Conservation (phyloP, 2,329 filamentous ascomycete genomes). For the Colletotrichum sp. region DNA sequence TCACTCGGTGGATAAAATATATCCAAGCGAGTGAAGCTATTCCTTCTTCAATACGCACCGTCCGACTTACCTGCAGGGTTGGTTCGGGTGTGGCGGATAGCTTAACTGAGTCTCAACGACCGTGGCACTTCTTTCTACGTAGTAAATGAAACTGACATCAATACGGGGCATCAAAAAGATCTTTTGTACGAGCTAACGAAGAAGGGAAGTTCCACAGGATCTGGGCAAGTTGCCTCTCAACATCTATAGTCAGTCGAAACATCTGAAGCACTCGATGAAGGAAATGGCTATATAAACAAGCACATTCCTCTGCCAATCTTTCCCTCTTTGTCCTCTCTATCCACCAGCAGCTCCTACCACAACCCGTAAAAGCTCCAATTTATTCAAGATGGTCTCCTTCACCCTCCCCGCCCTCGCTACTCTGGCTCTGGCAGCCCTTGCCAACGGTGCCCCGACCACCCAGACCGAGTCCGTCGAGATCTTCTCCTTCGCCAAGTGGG, state of each 20-base stretch:
- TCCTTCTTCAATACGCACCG: not conserved
- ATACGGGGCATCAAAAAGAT: not conserved
- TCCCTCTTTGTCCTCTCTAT: not conserved
- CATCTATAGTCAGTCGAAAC: not conserved
- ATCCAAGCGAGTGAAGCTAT: not conserved
- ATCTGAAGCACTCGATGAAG: accelerated
- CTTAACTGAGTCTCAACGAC: not conserved
- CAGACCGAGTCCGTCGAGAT: not conserved
- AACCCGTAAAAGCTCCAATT: not conserved
- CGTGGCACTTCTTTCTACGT: not conserved
- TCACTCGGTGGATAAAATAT: not conserved
- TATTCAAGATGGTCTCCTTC: constrained; percentile 2
- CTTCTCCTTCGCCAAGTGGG: constrained; percentile 15
- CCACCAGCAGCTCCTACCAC: not conserved
- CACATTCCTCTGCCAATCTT: accelerated
- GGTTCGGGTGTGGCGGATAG: not conserved
- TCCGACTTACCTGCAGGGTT: not conserved
- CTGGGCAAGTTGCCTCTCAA: not conserved
- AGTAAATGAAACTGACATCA: not conserved
- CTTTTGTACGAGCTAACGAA: not conserved
- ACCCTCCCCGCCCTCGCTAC: not conserved
- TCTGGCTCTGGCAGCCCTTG: not conserved
- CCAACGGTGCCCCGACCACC: not conserved
- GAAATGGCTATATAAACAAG: not conserved
- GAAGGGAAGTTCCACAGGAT: not conserved